Conservation (phyloP, 495 filamentous ascomycete genomes). For the Elaphomyces granulatus region DNA sequence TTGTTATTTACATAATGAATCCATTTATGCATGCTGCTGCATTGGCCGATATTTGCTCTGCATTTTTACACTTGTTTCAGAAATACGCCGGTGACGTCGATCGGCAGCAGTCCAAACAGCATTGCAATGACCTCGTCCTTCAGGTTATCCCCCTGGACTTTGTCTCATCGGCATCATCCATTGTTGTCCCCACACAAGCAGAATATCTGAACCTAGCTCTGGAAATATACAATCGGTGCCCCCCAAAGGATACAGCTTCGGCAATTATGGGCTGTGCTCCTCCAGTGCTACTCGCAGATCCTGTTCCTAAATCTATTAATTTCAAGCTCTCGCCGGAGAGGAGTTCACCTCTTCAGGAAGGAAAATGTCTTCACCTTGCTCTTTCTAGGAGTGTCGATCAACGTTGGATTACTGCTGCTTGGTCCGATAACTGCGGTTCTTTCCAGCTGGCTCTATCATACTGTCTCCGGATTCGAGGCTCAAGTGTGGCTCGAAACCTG, state of each 20-base stretch:
- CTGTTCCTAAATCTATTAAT: conserved; percentile 54
- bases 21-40: conserved; percentile 48
- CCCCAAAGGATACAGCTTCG: conserved; percentile 33
- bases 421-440: conserved; percentile 72
- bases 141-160: conserved; percentile 68
- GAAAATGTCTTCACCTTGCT: conserved; percentile 71
- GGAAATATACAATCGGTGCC: conserved; percentile 80
- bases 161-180: conserved; percentile 46
- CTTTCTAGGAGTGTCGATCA: conserved; percentile 71
- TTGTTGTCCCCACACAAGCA: conserved; percentile 52
- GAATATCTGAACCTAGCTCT: conserved; percentile 57
- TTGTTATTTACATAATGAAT: conserved; percentile 81
- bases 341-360: conserved; percentile 60
- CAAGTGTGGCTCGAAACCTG: conserved; percentile 38
- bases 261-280: conserved; percentile 39
- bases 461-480: conserved; percentile 53
- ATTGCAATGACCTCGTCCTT: conserved; percentile 56
- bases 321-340: conserved; percentile 54
- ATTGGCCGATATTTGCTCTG: conserved; percentile 61
- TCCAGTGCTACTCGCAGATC: conserved; percentile 60
- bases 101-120: conserved; percentile 36
- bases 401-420: conserved; percentile 80
- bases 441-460: conserved; percentile 69
- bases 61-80: conserved; percentile 63
- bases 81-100: conserved; percentile 41